phyloP scores from a whole-genome alignment of 2,329 filamentous ascomycete genomes.

The Fusarium papillatum region DNA sequence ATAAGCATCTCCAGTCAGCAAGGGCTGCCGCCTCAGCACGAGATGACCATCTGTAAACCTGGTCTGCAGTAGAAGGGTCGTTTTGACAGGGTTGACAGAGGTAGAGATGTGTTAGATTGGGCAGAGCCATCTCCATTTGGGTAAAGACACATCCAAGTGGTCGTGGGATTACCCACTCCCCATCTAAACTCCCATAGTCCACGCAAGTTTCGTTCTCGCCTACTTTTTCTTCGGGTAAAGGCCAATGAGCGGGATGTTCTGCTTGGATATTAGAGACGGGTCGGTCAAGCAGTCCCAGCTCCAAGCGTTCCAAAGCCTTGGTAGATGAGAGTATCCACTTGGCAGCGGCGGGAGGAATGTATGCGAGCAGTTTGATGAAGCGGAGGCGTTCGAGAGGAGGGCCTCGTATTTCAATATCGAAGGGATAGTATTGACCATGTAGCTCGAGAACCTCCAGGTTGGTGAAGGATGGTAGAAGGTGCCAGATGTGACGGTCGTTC shows the following conservation, averaged over 20 bases:
- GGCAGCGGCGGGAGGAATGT: conserved; percentile 12
- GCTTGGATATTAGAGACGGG: neutral
- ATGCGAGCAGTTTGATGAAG: conserved; percentile 25
- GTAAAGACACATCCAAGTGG: conserved; percentile 18
- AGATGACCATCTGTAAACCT: conserved; percentile 23
- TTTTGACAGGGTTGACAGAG: conserved; percentile 7
- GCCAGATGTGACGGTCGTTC: conserved; percentile 9
- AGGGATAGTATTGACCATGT: neutral
- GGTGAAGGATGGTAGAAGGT: conserved; percentile 22
- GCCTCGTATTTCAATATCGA: fast-evolving
- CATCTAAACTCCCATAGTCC: neutral
- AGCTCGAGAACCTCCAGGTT: conserved; percentile 29
- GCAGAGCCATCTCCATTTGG: neutral
- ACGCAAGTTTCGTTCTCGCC: neutral
- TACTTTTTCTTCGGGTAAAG: neutral
- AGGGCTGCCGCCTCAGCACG: neutral
- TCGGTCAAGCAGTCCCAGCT: conserved; percentile 28
- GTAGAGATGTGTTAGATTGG: conserved; percentile 3
- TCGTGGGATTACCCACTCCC: conserved; percentile 1
- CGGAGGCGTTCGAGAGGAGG: neutral
- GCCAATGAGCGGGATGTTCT: neutral
- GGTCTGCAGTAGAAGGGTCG: neutral
- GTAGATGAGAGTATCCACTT: conserved; percentile 18
- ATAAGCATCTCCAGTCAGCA: conserved; percentile 2
- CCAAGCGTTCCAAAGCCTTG: conserved; percentile 9